Percentiles rank a stretch among this genome's conserved stretches.
Evolutionary conservation across 805 yeast species (phyloP).

Genomic region (Lachancea kluyveri): DNA sequence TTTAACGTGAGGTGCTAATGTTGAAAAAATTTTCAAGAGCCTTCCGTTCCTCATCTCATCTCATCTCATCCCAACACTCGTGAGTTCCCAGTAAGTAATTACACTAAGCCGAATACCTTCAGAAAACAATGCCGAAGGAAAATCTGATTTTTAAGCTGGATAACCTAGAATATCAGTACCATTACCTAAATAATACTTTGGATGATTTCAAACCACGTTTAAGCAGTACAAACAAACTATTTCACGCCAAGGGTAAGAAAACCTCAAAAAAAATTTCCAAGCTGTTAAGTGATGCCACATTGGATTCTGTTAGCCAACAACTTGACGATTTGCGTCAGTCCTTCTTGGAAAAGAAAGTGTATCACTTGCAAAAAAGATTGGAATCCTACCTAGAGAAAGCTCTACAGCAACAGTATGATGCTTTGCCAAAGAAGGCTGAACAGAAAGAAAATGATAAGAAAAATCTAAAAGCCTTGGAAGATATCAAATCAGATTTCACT

Average conservation of each 20-base stretch:
- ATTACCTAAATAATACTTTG: slow-evolving; percentile 24
- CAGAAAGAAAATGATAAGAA: slow-evolving; percentile 5
- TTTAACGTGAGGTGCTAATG: too few relatives aligned
- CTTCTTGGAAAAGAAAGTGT: slow-evolving; percentile 25
- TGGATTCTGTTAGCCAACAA: slow-evolving; percentile 13
- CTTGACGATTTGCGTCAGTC: slow-evolving; percentile 16
- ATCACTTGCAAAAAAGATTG: slow-evolving; percentile 20
- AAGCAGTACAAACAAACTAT: slow-evolving; percentile 23
- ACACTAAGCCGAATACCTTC: neutral
- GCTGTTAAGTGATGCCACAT: slow-evolving; percentile 11
- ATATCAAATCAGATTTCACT: slow-evolving; percentile 10
- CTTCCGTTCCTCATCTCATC: slow-evolving; percentile 23
- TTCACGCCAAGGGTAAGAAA: slow-evolving; percentile 30
- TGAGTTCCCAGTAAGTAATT: neutral
- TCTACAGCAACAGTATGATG: slow-evolving; percentile 6
- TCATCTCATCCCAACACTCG: slow-evolving; percentile 12
- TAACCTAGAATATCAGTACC: slow-evolving; percentile 29
- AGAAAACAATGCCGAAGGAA: slow-evolving; percentile 26
- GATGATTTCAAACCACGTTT: slow-evolving; percentile 28
- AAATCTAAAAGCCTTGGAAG: slow-evolving; percentile 9
- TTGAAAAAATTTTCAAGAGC: slow-evolving; percentile 1
- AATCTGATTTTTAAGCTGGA: slow-evolving; percentile 30
- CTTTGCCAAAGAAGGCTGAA: slow-evolving; percentile 7
- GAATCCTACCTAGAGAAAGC: slow-evolving; percentile 9
- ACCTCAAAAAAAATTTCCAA: slow-evolving; percentile 21